Evolutionary conservation across 495 filamentous ascomycete genomes (phyloP).

Genomic region (Thermothielavioides terrestris): DNA sequence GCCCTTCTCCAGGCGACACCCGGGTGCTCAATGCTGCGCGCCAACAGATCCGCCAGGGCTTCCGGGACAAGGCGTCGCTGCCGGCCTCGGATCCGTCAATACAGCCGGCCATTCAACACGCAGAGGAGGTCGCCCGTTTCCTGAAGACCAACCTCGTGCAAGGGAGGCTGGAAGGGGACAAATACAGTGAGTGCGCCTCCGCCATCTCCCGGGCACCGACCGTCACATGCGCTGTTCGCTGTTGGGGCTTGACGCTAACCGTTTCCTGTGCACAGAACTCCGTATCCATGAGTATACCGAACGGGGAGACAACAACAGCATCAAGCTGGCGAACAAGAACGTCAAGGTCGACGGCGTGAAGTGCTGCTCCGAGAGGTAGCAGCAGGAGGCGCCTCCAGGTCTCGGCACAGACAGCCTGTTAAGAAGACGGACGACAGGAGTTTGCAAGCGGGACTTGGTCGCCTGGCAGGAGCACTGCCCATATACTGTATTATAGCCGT

Average conservation of each 20-base stretch:
- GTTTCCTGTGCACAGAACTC: slow-evolving; percentile 50
- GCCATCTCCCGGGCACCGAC: too few relatives aligned
- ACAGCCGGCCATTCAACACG: slow-evolving; percentile 54
- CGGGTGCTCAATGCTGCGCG: slow-evolving; percentile 60
- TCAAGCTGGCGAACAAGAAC: slow-evolving; percentile 49
- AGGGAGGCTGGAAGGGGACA: slow-evolving; percentile 53
- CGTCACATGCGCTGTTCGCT: too few relatives aligned
- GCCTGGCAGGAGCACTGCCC: slow-evolving; percentile 14
- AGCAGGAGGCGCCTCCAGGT: too few relatives aligned
- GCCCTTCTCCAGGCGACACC: slow-evolving; percentile 66
- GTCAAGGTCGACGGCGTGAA: slow-evolving; percentile 39
- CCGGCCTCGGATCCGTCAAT: slow-evolving; percentile 44
- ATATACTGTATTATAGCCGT: slow-evolving; percentile 21
- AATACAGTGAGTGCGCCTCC: slow-evolving; percentile 60
- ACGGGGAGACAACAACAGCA: slow-evolving; percentile 81
- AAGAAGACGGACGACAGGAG: neutral
- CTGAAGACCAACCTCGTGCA: slow-evolving; percentile 83
- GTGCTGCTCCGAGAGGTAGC: slow-evolving; percentile 32
- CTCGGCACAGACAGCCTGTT: slow-evolving; percentile 6
- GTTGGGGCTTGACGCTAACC: neutral
- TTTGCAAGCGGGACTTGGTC: neutral
- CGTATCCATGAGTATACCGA: slow-evolving; percentile 86
- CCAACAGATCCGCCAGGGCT: slow-evolving; percentile 57
- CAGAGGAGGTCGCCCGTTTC: slow-evolving; percentile 73
- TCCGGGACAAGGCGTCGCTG: slow-evolving; percentile 55